Conservation (phyloP, 805 yeast genomes). For the Candida ipomoeae region DNA sequence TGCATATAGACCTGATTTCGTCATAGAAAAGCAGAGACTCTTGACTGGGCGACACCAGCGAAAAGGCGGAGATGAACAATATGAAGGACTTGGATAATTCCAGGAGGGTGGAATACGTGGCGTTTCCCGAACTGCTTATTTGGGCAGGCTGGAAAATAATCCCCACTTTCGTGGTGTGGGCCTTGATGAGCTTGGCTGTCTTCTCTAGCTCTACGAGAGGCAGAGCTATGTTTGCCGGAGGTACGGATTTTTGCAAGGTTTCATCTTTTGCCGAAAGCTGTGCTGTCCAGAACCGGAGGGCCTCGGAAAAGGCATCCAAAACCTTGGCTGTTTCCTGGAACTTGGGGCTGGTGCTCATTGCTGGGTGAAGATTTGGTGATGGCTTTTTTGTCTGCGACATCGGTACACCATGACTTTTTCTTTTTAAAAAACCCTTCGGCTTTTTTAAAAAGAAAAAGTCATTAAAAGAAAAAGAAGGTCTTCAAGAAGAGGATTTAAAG, state of each 20-base stretch:
- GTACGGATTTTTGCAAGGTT: conserved; percentile 8
- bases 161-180: conserved; percentile 77
- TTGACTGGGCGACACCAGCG: conserved; percentile 25
- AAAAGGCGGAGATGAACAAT: conserved; percentile 40
- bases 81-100: conserved; percentile 44
- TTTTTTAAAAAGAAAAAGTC: too few species aligned
- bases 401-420: not conserved
- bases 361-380: not conserved
- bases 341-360: not conserved
- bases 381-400: not conserved
- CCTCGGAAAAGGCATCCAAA: conserved; percentile 14
- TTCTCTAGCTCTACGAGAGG: conserved; percentile 60
- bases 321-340: conserved; percentile 5
- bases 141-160: conserved; percentile 63
- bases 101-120: conserved; percentile 47
- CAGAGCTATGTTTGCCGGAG: conserved; percentile 26
- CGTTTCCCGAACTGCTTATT: conserved; percentile 31
- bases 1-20: conserved; percentile 26
- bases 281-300: conserved; percentile 16
- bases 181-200: conserved; percentile 54
- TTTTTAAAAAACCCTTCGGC: too few species aligned
- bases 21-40: conserved; percentile 38
- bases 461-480: too few species aligned
- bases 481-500: too few species aligned
- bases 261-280: conserved; percentile 7